Conservation (phyloP, 371 early-diverging fungal genomes). For the Mortierella sp. region DNA sequence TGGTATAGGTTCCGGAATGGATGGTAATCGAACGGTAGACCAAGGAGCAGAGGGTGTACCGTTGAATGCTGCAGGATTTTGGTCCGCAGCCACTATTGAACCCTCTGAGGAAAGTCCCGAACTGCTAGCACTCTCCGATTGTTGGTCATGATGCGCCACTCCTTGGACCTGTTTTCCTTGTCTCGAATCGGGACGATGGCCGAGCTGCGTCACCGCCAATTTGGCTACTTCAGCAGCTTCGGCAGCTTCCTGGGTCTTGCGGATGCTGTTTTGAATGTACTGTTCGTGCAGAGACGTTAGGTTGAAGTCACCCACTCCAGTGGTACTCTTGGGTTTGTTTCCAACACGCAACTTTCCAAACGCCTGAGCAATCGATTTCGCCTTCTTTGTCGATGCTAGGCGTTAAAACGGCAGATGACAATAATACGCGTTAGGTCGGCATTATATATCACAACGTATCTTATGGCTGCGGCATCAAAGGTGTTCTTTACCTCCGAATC, state of each 20-base stretch:
- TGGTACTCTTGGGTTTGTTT: slow-evolving; percentile 28
- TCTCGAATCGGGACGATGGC: neutral
- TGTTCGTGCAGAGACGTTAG: slow-evolving; percentile 41
- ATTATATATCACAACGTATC: neutral
- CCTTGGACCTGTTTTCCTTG: neutral
- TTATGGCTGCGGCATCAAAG: neutral
- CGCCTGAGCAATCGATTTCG: slow-evolving; percentile 30
- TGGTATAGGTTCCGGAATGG: slow-evolving; percentile 13
- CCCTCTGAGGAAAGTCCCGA: neutral
- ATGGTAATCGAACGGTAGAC: neutral
- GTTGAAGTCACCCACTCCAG: slow-evolving; percentile 27
- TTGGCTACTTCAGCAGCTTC: neutral
- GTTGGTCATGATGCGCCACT: neutral
- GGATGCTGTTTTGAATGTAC: slow-evolving; percentile 25
- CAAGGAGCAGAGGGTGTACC: neutral
- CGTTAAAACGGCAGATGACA: neutral
- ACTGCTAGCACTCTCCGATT: neutral
- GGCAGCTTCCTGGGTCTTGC: neutral
- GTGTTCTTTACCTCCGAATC: neutral
- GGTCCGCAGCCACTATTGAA: neutral
- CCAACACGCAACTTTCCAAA: slow-evolving; percentile 49
- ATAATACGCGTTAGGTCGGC: neutral
- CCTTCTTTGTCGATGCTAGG: slow-evolving; percentile 27
- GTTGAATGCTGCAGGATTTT: slow-evolving; percentile 5
- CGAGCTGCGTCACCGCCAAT: neutral